Percentiles rank a stretch among this genome's conserved stretches.
phyloP scores from a whole-genome alignment of 345 rosid species.

The Rhodomyrtus tomentosa region DNA sequence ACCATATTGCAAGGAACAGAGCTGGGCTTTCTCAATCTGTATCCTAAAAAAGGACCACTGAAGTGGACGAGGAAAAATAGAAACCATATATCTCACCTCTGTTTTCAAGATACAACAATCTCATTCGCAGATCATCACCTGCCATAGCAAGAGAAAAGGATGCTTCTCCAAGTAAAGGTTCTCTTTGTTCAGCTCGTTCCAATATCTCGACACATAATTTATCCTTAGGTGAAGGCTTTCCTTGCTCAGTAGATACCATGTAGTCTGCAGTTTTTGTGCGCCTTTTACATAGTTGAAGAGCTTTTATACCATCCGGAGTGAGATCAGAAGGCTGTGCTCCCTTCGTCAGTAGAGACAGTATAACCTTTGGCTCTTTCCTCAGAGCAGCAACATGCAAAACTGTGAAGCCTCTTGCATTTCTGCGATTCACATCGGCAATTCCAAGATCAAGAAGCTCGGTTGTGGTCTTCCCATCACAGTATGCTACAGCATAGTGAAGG shows the following conservation, averaged over 20 bases:
- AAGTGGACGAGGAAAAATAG: background rate
- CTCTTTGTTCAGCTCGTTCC: slow-evolving; percentile 56
- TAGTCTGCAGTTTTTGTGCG: slow-evolving; percentile 50
- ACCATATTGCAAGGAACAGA: background rate
- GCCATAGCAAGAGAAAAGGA: slow-evolving; percentile 55
- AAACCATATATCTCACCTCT: slow-evolving; percentile 37
- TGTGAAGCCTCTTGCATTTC: slow-evolving; percentile 56
- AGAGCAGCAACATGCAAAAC: slow-evolving; percentile 75
- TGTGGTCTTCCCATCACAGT: slow-evolving; percentile 62
- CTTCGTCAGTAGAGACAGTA: slow-evolving; percentile 57
- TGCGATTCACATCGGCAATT: slow-evolving; percentile 50
- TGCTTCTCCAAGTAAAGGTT: slow-evolving; percentile 45
- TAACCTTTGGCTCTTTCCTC: slow-evolving; percentile 70
- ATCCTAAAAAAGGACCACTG: background rate
- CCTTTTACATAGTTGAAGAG: slow-evolving; percentile 55
- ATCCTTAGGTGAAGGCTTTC: slow-evolving; percentile 47
- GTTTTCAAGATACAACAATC: slow-evolving; percentile 63
- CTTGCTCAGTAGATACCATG: slow-evolving; percentile 36
- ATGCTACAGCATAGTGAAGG: slow-evolving; percentile 76
- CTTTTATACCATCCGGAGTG: slow-evolving; percentile 59
- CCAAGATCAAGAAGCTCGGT: slow-evolving; percentile 63
- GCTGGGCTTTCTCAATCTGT: background rate
- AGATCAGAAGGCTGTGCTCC: slow-evolving; percentile 68
- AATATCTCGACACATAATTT: slow-evolving; percentile 72
- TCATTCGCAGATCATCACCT: slow-evolving; percentile 59